Evolutionary conservation across 768 basidiomycete species (phyloP).

Genomic region (Gloeopeniophorella convolvens): DNA sequence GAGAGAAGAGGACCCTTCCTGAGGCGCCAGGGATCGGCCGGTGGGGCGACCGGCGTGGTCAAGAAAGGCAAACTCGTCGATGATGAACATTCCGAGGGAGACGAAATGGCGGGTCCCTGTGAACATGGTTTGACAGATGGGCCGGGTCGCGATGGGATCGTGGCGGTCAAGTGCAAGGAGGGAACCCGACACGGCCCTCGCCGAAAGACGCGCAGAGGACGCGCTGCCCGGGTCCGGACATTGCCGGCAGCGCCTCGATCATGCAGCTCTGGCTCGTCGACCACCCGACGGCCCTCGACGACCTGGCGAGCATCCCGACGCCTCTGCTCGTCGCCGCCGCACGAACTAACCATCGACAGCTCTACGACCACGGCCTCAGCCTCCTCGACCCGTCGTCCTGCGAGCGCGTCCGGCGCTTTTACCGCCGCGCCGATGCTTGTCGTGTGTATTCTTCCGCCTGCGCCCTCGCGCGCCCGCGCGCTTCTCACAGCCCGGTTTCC

Average conservation of each 20-base stretch:
- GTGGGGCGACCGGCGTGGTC: conserved; percentile 51
- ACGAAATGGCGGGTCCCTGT: conserved; percentile 35
- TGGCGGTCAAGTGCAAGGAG: not conserved
- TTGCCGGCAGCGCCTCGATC: no score
- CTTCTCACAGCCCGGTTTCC: not conserved
- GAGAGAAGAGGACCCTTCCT: conserved; percentile 40
- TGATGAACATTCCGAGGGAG: conserved; percentile 86
- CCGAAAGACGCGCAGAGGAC: no score
- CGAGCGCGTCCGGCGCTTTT: conserved; percentile 56
- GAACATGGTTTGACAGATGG: not conserved
- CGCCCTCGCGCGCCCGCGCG: not conserved
- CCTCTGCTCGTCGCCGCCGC: not conserved
- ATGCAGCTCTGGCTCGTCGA: conserved; percentile 18
- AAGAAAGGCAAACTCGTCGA: conserved; percentile 69
- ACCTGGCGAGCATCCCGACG: conserved; percentile 9
- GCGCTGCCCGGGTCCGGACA: no score
- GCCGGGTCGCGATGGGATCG: not conserved
- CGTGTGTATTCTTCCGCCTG: conserved; percentile 36
- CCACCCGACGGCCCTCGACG: conserved; percentile 15
- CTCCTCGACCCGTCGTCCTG: conserved; percentile 53
- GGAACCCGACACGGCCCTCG: no score
- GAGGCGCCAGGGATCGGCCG: conserved; percentile 32
- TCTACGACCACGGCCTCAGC: conserved; percentile 53
- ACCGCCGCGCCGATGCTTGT: conserved; percentile 68
- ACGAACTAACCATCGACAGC: conserved; percentile 32